Percentiles rank a stretch among this genome's conserved stretches.
These are phyloP conservation scores for Helianthus tuberosus DNA, from an alignment of 129 eudicot genomes.

Conservation along the genomic window DNA sequence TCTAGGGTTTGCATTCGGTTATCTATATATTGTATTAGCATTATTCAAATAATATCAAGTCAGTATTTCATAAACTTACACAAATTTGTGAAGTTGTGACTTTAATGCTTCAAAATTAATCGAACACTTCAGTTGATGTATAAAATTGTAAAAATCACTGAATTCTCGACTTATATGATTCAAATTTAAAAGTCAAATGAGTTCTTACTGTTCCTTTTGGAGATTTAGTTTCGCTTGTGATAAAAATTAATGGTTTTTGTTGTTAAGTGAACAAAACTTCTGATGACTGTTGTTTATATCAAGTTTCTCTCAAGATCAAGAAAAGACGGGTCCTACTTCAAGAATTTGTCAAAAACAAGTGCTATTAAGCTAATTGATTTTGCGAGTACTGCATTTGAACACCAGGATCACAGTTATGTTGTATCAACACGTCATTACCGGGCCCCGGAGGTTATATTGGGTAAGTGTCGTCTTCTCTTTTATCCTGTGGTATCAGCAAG, in stretches of 20 bases:
- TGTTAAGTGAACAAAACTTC: not conserved
- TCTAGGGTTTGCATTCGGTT: too few species aligned
- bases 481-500: not conserved
- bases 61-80: too few species aligned
- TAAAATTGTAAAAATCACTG: too few species aligned
- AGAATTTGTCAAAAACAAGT: slow-evolving; percentile 80
- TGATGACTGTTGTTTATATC: slow-evolving; percentile 17
- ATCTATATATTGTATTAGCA: too few species aligned
- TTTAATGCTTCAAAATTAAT: too few species aligned
- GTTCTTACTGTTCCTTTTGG: not conserved
- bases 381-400: slow-evolving; percentile 86
- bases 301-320: slow-evolving; percentile 65
- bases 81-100: too few species aligned
- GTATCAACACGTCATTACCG: slow-evolving; percentile 95
- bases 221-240: not conserved
- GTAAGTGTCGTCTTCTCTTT: slow-evolving; percentile 35
- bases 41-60: too few species aligned
- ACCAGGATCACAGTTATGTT: slow-evolving; percentile 84
- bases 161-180: too few species aligned
- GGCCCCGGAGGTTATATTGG: slow-evolving; percentile 91
- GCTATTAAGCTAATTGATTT: slow-evolving; percentile 91
- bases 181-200: too few species aligned
- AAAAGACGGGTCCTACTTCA: slow-evolving; percentile 78
- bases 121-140: too few species aligned
- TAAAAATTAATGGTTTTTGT: not conserved